These are phyloP conservation scores for Gloeopeniophorella convolvens DNA, from an alignment of 768 basidiomycete genomes.

Conservation along the genomic window DNA sequence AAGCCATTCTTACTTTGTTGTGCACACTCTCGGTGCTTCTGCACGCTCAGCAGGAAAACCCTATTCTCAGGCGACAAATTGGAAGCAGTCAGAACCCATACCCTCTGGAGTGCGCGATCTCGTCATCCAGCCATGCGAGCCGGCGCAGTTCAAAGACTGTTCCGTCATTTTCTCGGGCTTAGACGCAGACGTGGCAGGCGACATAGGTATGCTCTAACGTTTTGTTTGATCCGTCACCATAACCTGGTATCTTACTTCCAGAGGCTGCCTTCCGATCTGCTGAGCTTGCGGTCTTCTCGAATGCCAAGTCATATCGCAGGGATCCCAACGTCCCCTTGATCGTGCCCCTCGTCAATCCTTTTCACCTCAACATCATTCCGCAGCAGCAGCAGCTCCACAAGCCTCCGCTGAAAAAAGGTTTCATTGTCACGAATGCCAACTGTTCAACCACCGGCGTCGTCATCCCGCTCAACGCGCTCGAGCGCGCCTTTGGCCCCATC, in stretches of 20 bases:
- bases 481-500: slow-evolving; percentile 89
- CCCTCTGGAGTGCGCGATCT: slow-evolving; percentile 57
- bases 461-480: slow-evolving; percentile 86
- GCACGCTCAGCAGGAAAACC: slow-evolving; percentile 77
- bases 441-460: slow-evolving; percentile 94
- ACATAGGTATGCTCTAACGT: slow-evolving; percentile 59
- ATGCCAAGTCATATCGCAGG: slow-evolving; percentile 92
- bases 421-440: slow-evolving; percentile 98
- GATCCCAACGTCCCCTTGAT: slow-evolving; percentile 92
- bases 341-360: slow-evolving; percentile 91
- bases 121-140: slow-evolving; percentile 68
- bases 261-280: slow-evolving; percentile 83
- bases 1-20: slow-evolving; percentile 82
- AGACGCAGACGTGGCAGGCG: slow-evolving; percentile 90
- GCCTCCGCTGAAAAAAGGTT: slow-evolving; percentile 71
- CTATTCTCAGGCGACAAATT: slow-evolving; percentile 67
- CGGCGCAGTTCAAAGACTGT: slow-evolving; percentile 74
- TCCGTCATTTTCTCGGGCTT: slow-evolving; percentile 91
- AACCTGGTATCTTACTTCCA: slow-evolving; percentile 29
- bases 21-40: slow-evolving; percentile 87
- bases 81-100: slow-evolving; percentile 84
- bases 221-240: slow-evolving; percentile 3
- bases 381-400: slow-evolving; percentile 71
- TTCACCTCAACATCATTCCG: slow-evolving; percentile 75
- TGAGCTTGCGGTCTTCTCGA: slow-evolving; percentile 90